Evolutionary conservation across 345 rosid genomes (phyloP).

Genomic region (Salix dunnii): DNA sequence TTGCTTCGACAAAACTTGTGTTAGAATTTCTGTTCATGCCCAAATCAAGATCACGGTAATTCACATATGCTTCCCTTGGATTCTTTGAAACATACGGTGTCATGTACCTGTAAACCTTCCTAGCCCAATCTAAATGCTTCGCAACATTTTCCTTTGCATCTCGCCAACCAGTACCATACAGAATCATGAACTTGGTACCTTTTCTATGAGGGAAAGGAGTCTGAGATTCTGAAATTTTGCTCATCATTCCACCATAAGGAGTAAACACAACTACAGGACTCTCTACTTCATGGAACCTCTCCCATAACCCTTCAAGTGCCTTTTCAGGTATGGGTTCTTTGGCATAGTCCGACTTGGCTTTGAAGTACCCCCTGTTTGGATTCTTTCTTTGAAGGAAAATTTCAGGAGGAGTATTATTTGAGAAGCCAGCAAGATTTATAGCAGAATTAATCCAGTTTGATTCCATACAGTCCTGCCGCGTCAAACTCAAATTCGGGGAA

Average conservation of each 20-base stretch:
- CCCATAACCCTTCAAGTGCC: conserved; percentile 24
- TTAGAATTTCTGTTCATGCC: conserved; percentile 17
- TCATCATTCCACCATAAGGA: conserved; percentile 16
- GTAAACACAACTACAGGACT: conserved; percentile 48
- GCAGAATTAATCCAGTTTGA: conserved; percentile 27
- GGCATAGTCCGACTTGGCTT: conserved; percentile 35
- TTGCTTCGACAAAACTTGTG: too few relatives aligned
- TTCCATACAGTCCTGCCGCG: conserved; percentile 20
- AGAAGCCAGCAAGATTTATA: conserved; percentile 7
- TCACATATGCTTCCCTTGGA: conserved; percentile 31
- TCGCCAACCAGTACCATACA: background rate
- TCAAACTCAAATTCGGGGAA: conserved; percentile 37
- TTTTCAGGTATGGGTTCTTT: conserved; percentile 24
- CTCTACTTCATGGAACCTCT: conserved; percentile 40
- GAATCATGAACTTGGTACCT: conserved; percentile 23
- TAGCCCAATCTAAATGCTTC: too few relatives aligned
- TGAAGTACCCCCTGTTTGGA: conserved; percentile 10
- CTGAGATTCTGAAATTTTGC: conserved; percentile 32
- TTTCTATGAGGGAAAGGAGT: conserved; percentile 33
- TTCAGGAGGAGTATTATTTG: conserved; percentile 11
- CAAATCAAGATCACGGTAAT: conserved; percentile 11
- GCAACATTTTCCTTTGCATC: too few relatives aligned
- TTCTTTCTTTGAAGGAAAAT: conserved; percentile 23
- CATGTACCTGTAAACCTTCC: too few relatives aligned
- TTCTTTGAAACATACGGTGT: background rate